Conservation (phyloP, 177 flowering plant species). For the Vitis hybrid region DNA sequence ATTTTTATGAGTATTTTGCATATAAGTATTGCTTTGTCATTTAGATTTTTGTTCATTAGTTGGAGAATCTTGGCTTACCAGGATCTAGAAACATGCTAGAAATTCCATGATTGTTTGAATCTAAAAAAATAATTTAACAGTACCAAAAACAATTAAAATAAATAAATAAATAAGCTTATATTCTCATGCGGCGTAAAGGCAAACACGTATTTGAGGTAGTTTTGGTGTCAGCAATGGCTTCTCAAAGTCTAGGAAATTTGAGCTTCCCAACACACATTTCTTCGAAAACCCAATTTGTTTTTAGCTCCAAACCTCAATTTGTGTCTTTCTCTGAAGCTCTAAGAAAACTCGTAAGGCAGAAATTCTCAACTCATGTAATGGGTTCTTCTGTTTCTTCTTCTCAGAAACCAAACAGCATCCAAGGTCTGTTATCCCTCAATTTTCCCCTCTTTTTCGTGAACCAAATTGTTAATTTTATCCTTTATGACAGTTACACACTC, state of each 20-base stretch:
- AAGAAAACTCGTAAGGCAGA: slow-evolving; percentile 2
- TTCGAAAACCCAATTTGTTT: slow-evolving; percentile 12
- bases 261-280: slow-evolving; percentile 10
- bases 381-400: slow-evolving; percentile 56
- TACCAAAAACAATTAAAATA: too few relatives aligned
- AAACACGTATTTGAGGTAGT: too few relatives aligned
- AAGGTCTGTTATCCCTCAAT: slow-evolving; percentile 27
- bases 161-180: neutral
- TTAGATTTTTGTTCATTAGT: too few relatives aligned
- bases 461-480: neutral
- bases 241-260: slow-evolving; percentile 10
- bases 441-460: neutral
- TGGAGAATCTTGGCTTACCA: too few relatives aligned
- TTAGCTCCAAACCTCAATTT: slow-evolving; percentile 10
- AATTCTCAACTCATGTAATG: slow-evolving; percentile 35
- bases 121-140: too few relatives aligned
- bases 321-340: slow-evolving; percentile 7
- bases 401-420: slow-evolving; percentile 38
- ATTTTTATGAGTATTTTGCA: too few relatives aligned
- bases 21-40: too few relatives aligned
- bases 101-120: too few relatives aligned
- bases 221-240: slow-evolving; percentile 9
- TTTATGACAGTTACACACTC: too few relatives aligned
- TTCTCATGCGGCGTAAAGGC: slow-evolving; percentile 31
- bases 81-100: too few relatives aligned